phyloP scores from a whole-genome alignment of 805 yeast genomes.

The Wickerhamomyces queroliae region DNA sequence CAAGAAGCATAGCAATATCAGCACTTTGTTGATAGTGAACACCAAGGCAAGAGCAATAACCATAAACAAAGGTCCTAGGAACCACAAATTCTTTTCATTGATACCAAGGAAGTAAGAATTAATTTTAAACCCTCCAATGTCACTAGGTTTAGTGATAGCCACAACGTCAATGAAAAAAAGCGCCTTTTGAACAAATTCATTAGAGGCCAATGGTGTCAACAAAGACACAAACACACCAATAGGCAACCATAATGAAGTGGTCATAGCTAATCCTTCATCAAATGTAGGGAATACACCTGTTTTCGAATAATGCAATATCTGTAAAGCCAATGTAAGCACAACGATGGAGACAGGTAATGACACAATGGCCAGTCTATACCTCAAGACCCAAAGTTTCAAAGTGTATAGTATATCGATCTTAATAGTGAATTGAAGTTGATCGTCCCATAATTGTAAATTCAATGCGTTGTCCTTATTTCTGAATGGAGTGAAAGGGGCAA shows the following conservation, averaged over 20 bases:
- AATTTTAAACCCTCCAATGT: conserved; percentile 35
- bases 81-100: conserved; percentile 47
- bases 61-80: conserved; percentile 54
- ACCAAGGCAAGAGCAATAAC: conserved; percentile 40
- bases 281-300: conserved; percentile 37
- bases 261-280: conserved; percentile 36
- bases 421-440: conserved; percentile 15
- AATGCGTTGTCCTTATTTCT: conserved; percentile 19
- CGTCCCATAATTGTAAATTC: conserved; percentile 41
- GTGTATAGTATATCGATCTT: conserved; percentile 52
- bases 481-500: conserved; percentile 67
- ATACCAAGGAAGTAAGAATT: conserved; percentile 68
- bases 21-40: conserved; percentile 24
- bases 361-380: conserved; percentile 72
- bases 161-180: conserved; percentile 48
- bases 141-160: conserved; percentile 38
- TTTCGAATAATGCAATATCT: conserved; percentile 39
- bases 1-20: too few species aligned
- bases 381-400: conserved; percentile 60
- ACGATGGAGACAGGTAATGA: conserved; percentile 63
- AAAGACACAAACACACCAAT: conserved; percentile 24
- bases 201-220: conserved; percentile 34
- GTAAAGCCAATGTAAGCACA: conserved; percentile 45
- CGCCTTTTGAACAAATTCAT: conserved; percentile 29
- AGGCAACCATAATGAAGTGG: conserved; percentile 26